Evolutionary conservation across 495 filamentous ascomycete species (phyloP), one percentile per base, ranked within the genome.

Genomic region (Corynascus novoguineensis): DNA sequence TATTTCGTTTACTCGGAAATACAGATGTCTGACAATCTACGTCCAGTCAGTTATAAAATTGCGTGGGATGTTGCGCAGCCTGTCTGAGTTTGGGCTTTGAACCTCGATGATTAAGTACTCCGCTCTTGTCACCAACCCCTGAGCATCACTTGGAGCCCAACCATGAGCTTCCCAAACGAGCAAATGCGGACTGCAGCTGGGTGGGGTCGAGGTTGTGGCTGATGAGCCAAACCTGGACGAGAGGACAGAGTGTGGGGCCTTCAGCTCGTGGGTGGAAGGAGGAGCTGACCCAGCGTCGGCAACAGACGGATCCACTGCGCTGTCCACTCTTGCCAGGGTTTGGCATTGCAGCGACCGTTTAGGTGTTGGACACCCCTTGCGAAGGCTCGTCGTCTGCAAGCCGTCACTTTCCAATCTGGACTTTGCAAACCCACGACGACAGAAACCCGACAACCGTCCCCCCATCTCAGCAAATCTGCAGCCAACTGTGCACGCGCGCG

Each of bases 181-280:
- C 34, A 45, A 42, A 45, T 24, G 38, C 19, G 21, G 40, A 24
- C 27, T 47, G 49, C 40, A 53, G 40, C 38, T 31, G 9, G 24
- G 41, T 46, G 40, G 49, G 9, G 17, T 32, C 44, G 6, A 19
- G n/a, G n/a, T n/a, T n/a, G 31, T 40, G 28, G 46, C 46, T 62
- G 44, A 45, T 45, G 45, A 22, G 11, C 49, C 49, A 1, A 19
- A 58, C 44, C 5, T 25, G 50, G 49, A 25, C 40, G 51, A 58
- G 60, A 34, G 35, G 35, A 34, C 17, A 34, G 34, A 50, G 35
- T 34, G 42, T 41, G 59, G 59, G 53, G 19, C 51, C 8, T 11
- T 29, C 49, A 49, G 59, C 34, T 45, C 60, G 51, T 51, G 55
- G 55, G 55, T 55, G 50, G 60, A 55, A 58, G n/a, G n/a, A 62